Conservation (phyloP, 805 yeast species). For the Saccharomycopsis malanga region DNA sequence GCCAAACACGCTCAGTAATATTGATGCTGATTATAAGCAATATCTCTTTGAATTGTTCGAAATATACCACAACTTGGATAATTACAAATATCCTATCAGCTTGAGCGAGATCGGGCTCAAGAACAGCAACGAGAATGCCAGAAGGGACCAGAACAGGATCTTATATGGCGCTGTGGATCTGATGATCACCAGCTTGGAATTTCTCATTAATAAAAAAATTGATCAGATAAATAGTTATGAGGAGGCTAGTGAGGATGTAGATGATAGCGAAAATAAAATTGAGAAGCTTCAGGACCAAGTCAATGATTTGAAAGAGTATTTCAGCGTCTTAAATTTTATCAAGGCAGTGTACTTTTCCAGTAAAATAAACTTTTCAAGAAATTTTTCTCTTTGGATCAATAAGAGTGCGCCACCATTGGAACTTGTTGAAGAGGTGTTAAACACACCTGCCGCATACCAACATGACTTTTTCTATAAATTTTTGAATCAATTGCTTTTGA, state of each 20-base stretch:
- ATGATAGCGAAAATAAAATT: background rate
- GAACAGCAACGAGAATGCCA: slow-evolving; percentile 14
- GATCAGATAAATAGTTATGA: slow-evolving; percentile 2
- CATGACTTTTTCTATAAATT: slow-evolving; percentile 58
- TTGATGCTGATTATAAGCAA: slow-evolving; percentile 5
- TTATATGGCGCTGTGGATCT: slow-evolving; percentile 18
- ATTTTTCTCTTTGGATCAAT: slow-evolving; percentile 57
- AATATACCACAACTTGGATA: slow-evolving; percentile 15
- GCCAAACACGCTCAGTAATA: slow-evolving; percentile 17
- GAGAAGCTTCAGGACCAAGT: slow-evolving; percentile 23
- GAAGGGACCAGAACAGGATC: slow-evolving; percentile 11
- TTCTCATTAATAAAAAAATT: slow-evolving; percentile 20
- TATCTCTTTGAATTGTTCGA: slow-evolving; percentile 18
- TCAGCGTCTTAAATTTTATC: slow-evolving; percentile 51
- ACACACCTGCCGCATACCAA: slow-evolving; percentile 38
- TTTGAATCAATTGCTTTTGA: slow-evolving; percentile 45
- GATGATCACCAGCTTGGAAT: slow-evolving; percentile 19
- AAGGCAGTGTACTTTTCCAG: slow-evolving; percentile 44
- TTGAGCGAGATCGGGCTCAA: slow-evolving; percentile 20
- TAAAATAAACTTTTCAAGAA: slow-evolving; percentile 35
- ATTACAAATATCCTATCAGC: slow-evolving; percentile 18
- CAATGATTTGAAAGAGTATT: slow-evolving; percentile 37
- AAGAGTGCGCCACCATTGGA: slow-evolving; percentile 50
- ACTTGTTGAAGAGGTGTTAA: slow-evolving; percentile 39
- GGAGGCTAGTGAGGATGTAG: slow-evolving; percentile 1